Percentiles rank a stretch among this genome's conserved stretches.
phyloP scores from a whole-genome alignment of 257 asterid species.

The Primulina tabacum region DNA sequence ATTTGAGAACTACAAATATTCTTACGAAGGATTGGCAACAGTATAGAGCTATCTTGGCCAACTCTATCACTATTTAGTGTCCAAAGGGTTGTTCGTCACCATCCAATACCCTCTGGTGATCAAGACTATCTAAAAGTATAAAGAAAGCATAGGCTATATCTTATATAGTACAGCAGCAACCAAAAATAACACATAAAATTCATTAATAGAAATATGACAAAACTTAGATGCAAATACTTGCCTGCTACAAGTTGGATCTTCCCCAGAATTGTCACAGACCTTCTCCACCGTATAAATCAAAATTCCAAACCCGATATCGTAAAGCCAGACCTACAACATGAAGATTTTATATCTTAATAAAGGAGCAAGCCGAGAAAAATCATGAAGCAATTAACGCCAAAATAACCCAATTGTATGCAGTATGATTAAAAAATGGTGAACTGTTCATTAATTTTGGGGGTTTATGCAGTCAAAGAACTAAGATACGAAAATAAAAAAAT shows the following conservation, averaged over 20 bases:
- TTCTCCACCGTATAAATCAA: slow-evolving; percentile 58
- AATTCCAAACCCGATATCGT: slow-evolving; percentile 50
- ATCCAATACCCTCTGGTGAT: background rate
- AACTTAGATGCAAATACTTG: slow-evolving; percentile 24
- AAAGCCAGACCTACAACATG: slow-evolving; percentile 76
- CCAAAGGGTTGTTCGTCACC: too few species aligned
- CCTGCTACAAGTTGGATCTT: slow-evolving; percentile 99
- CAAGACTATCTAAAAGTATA: background rate
- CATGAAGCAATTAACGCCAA: background rate
- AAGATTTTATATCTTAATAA: slow-evolving; percentile 26
- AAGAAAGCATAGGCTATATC: background rate
- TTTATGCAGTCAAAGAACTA: slow-evolving; percentile 4
- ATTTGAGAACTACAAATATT: background rate
- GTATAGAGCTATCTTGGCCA: background rate
- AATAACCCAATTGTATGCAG: background rate
- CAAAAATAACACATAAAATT: background rate
- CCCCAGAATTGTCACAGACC: slow-evolving; percentile 92
- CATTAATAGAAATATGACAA: background rate
- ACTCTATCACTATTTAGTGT: background rate
- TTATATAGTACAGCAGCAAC: background rate
- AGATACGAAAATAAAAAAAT: background rate
- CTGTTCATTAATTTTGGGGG: background rate
- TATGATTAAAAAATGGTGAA: background rate
- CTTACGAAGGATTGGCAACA: background rate
- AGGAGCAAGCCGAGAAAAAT: slow-evolving; percentile 5